Evolutionary conservation across 2,329 filamentous ascomycete genomes (phyloP), one percentile per base, ranked within the genome.

Genomic region (Fusarium sp.): DNA sequence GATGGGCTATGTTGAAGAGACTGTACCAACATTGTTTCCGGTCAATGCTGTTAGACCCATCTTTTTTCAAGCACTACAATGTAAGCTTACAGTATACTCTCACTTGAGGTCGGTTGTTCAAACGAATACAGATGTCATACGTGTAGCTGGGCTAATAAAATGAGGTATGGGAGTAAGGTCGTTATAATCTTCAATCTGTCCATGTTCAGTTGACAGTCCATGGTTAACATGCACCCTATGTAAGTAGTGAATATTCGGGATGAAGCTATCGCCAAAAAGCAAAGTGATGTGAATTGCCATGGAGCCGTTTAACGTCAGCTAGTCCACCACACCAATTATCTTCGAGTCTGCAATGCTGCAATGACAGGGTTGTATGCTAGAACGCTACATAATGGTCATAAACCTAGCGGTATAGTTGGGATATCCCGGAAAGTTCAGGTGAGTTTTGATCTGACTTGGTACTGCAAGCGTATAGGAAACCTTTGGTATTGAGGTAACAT

Each of bases 311-410:
- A 37, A 54, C 16, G 35, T 39, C 52, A 29, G 25, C 58, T 58
- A 37, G 35, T 10, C 35, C 16, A 16, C 38, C 33, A 44, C 35
- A 52, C 51, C 49, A 51, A 58, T 51, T 64, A 31, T 46, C 54
- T 48, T 46, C 39, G 23, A 51, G 18, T 35, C 35, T 62, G 48
- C 41, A 57, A 49, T 57, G 33, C 66, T 67, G 61, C 57, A 70
- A 60, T 45, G 70, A 71, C 70, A 73, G 70, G 70, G 70, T 73
- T 68, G 61, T 41, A 61, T 57, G 45, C 35, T 62, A 44, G 63
- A 60, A 73, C 52, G 66, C 66, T 70, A 73, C 66, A 66, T 69
- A 39, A 63, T 59, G 63, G 61, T 54, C 37, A 60, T 46, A 25
- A 58, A 52, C 46, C 61, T 70, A 73, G 72, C 41, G 60, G 48